Percentiles rank a stretch among this genome's conserved stretches.
Evolutionary conservation across 768 basidiomycete species (phyloP).

Genomic region (Hebeloma cylindrosporum): DNA sequence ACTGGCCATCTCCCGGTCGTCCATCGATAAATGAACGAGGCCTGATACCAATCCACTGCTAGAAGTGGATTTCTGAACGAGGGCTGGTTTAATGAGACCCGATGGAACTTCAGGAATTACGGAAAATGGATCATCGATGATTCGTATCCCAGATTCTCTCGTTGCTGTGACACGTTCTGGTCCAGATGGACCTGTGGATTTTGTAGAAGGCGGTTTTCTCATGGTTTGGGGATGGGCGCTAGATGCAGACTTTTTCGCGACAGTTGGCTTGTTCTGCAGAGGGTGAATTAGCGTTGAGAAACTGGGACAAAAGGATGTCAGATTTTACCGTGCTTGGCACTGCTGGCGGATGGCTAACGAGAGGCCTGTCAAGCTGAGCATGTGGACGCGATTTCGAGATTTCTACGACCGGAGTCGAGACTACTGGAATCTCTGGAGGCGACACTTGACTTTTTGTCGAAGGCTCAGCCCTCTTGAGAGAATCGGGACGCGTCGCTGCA

Average conservation of each 20-base stretch:
- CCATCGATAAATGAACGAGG: slow-evolving; percentile 10
- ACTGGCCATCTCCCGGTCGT: not conserved
- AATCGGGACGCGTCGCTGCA: not conserved
- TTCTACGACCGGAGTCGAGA: too few relatives aligned
- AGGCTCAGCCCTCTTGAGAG: too few relatives aligned
- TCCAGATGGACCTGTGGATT: not conserved
- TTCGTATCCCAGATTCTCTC: slow-evolving; percentile 6
- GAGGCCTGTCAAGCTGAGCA: too few relatives aligned
- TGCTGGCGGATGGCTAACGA: too few relatives aligned
- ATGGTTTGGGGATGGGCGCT: not conserved
- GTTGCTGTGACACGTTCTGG: not conserved
- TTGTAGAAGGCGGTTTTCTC: too few relatives aligned
- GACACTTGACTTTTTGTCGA: too few relatives aligned
- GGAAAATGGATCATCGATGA: slow-evolving; percentile 14
- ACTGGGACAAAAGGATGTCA: not conserved
- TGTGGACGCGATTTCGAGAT: too few relatives aligned
- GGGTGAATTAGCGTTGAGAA: not conserved
- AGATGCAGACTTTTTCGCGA: too few relatives aligned
- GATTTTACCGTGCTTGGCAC: too few relatives aligned
- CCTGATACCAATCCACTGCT: not conserved
- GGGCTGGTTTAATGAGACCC: not conserved
- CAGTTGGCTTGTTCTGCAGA: too few relatives aligned
- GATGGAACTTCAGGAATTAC: not conserved
- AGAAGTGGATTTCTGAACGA: not conserved
- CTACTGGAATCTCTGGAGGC: too few relatives aligned